Evolutionary conservation across 495 filamentous ascomycete genomes (phyloP), one percentile per base, ranked within the genome.

Genomic region (Penicillium paxilli): DNA sequence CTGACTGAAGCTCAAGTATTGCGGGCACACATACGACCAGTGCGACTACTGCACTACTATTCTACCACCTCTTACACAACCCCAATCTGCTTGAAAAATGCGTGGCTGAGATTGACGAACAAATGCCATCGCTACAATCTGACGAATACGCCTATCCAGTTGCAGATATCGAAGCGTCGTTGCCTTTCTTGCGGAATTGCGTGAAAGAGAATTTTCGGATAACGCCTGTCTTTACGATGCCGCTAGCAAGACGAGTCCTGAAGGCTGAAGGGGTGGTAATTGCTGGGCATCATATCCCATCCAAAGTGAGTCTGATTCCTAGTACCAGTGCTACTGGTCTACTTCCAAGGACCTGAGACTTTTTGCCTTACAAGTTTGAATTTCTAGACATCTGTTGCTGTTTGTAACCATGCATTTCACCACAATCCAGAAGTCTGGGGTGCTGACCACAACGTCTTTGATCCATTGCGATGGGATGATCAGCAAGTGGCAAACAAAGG

Each of bases 321-420:
- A 26, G n/a, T n/a, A n/a, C n/a, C n/a, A n/a, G n/a, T n/a, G n/a
- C n/a, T n/a, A n/a, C n/a, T n/a, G n/a, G n/a, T n/a, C n/a, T n/a
- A n/a, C n/a, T n/a, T n/a, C n/a, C n/a, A n/a, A n/a, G n/a, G n/a
- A n/a, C n/a, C n/a, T n/a, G n/a, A n/a, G n/a, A n/a, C n/a, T n/a
- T n/a, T n/a, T n/a, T n/a, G n/a, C 32, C 22, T 23, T 2, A 40
- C 35, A 28, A n/a, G 2, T 41, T 17, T 12, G 23, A 32, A 4
- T 1, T 5, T 9, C 12, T 4, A 58, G 55, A 52, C 55, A 5
- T 52, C 49, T 6, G 47, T 58, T 10, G 49, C 55, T 1, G 55
- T 58, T 2, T 58, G 55, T 22, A 58, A 58, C 6, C 55, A 58
- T 45, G 55, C 50, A 16, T 58, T 58, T 22, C 55, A 58, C 30